Evolutionary conservation across 2,329 filamentous ascomycete species (phyloP), one percentile per base, ranked within the genome.

Genomic region (Coniochaeta pulveracea): DNA sequence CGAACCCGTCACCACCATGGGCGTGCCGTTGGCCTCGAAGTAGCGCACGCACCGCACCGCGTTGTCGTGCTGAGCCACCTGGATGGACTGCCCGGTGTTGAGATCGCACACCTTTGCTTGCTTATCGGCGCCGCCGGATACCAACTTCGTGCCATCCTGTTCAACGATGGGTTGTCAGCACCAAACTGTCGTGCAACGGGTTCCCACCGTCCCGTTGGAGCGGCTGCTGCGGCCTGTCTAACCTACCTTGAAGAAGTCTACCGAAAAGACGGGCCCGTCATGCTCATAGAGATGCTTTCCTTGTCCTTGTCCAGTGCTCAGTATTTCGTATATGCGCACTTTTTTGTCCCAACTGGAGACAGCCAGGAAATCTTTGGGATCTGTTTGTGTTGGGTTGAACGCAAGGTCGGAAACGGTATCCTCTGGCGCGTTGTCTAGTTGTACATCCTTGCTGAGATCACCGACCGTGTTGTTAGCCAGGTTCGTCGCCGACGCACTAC

Each of bases 321-420:
- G 76, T 52, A 96, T 85, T 57, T 96, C 85, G 62, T 96, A 98
- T 53, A 98, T 89, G 51, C 88, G 81, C 42, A 96, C 85, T 57
- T 94, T 93, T 65, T 93, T 93, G 61, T 98, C 91, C 91, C 91
- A 98, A 47, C 85, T 94, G 30, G 85, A 67, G 22, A 95, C 84
- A 16, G 89, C 86, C 12, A 98, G 69, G 53, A 93, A 82, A 48
- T 96, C 85, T 44, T 56, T 56, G 62, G 71, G 34, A 67, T 67
- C 49, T 55, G 53, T 28, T 2, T 56, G 49, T 53, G 65, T 50
- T 40, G 61, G 50, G 50, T 67, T 50, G 63, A 95, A 98, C 31
- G 76, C 66, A 39, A 98, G 69, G 52, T 86, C 85, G 22, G 88
- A 88, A 50, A 96, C 81, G 57, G 82, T 84, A 60, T 98, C 91